Evolutionary conservation across 2,329 filamentous ascomycete genomes (phyloP).

Genomic region (Raffaelea albimanens): DNA sequence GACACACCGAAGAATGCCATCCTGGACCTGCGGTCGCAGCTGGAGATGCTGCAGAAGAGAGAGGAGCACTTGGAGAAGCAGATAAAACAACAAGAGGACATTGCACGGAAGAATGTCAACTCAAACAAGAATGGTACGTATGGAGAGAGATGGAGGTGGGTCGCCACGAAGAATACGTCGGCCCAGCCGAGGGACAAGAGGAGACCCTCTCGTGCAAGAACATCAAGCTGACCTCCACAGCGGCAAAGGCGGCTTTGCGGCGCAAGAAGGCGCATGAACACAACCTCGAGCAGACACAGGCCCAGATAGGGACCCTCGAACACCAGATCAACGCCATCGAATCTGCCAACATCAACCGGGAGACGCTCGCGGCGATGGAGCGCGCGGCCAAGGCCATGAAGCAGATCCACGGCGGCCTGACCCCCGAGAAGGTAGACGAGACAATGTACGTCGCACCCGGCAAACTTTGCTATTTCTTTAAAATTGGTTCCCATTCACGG

Average conservation of each 20-base stretch:
- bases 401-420: slow-evolving; percentile 81
- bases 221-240: slow-evolving; percentile 41
- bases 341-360: slow-evolving; percentile 96
- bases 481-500: not conserved
- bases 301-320: slow-evolving; percentile 86
- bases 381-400: slow-evolving; percentile 85
- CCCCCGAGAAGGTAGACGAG: slow-evolving; percentile 87
- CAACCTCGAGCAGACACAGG: slow-evolving; percentile 79
- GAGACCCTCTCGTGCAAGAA: no score
- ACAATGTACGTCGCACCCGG: slow-evolving; percentile 82
- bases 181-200: no score
- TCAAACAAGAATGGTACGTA: slow-evolving; percentile 81
- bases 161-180: no score
- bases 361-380: slow-evolving; percentile 92
- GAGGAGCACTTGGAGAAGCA: slow-evolving; percentile 85
- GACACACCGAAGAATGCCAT: slow-evolving; percentile 97
- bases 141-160: not conserved
- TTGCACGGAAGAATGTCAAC: slow-evolving; percentile 80
- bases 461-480: not conserved
- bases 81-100: slow-evolving; percentile 83
- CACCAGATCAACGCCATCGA: slow-evolving; percentile 96
- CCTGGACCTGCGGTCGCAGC: slow-evolving; percentile 72
- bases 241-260: slow-evolving; percentile 79
- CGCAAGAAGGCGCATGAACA: slow-evolving; percentile 94
- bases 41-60: slow-evolving; percentile 96